Conservation (phyloP, 257 asterid genomes). For the Nicotiana tabacum region DNA sequence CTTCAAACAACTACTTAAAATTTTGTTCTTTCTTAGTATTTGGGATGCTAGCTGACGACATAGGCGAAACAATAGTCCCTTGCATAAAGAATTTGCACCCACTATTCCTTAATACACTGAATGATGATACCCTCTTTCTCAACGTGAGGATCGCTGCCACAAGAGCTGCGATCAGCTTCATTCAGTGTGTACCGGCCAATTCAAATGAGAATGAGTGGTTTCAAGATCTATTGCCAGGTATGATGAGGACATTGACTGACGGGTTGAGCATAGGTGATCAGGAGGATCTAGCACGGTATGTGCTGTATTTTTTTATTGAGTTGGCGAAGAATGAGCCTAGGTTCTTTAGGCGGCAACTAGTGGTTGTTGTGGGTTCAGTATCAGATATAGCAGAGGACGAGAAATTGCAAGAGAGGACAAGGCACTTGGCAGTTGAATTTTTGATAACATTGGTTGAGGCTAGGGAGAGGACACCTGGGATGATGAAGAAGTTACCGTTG, state of each 20-base stretch:
- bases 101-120: constrained; percentile 60
- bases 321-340: constrained; percentile 37
- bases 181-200: constrained; percentile 61
- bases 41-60: constrained; percentile 69
- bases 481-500: constrained; percentile 96
- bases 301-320: constrained; percentile 62
- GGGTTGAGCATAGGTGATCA: too few relatives aligned
- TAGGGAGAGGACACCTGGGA: constrained; percentile 94
- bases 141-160: constrained; percentile 82
- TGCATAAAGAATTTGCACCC: constrained; percentile 70
- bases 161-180: constrained; percentile 81
- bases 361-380: constrained; percentile 86
- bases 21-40: constrained; percentile 55
- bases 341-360: constrained; percentile 82
- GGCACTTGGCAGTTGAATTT: constrained; percentile 85
- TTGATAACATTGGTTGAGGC: constrained; percentile 94
- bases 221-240: too few relatives aligned
- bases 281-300: constrained; percentile 60
- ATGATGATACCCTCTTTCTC: constrained; percentile 31
- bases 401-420: constrained; percentile 77
- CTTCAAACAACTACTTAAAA: constrained; percentile 7
- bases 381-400: constrained; percentile 86
- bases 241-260: too few relatives aligned
- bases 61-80: constrained; percentile 69
- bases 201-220: constrained; percentile 72